Evolutionary conservation across 2,329 filamentous ascomycete genomes (phyloP).

Genomic region (Curvularia lunata): DNA sequence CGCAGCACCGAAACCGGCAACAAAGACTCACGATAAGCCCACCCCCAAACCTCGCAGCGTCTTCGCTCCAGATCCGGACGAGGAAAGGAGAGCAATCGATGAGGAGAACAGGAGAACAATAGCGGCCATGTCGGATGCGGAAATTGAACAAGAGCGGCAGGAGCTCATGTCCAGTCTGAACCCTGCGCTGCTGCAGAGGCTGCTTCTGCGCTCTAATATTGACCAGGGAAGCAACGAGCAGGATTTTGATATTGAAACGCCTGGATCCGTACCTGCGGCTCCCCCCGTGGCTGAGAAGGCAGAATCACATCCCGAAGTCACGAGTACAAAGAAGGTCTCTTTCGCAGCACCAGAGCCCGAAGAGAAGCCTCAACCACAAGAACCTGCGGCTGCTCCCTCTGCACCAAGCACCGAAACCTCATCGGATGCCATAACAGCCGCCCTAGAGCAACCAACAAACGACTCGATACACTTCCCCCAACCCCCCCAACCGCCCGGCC

Average conservation of each 20-base stretch:
- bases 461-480: conserved; percentile 68
- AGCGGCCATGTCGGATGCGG: conserved; percentile 76
- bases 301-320: conserved; percentile 18
- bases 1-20: conserved; percentile 13
- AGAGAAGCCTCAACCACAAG: conserved; percentile 12
- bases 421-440: neutral
- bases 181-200: conserved; percentile 74
- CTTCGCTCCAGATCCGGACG: conserved; percentile 43
- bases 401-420: conserved; percentile 2
- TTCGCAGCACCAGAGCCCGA: conserved; percentile 33
- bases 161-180: conserved; percentile 83
- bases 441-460: conserved; percentile 59
- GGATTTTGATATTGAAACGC: conserved; percentile 36
- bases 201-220: conserved; percentile 78
- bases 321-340: conserved; percentile 44
- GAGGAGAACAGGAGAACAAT: conserved; percentile 79
- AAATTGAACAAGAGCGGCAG: conserved; percentile 79
- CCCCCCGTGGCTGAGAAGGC: conserved; percentile 17
- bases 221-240: conserved; percentile 64
- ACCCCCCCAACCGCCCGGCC: conserved; percentile 65
- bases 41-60: conserved; percentile 20
- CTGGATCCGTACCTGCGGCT: conserved; percentile 3
- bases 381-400: conserved; percentile 3
- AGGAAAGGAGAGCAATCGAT: conserved; percentile 77
- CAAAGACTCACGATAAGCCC: conserved; percentile 20